A percentile compares a stretch with the other conserved stretches of the same genome.
Conservation (phyloP, 2,329 filamentous ascomycete species). For the Fusarium humuli region DNA sequence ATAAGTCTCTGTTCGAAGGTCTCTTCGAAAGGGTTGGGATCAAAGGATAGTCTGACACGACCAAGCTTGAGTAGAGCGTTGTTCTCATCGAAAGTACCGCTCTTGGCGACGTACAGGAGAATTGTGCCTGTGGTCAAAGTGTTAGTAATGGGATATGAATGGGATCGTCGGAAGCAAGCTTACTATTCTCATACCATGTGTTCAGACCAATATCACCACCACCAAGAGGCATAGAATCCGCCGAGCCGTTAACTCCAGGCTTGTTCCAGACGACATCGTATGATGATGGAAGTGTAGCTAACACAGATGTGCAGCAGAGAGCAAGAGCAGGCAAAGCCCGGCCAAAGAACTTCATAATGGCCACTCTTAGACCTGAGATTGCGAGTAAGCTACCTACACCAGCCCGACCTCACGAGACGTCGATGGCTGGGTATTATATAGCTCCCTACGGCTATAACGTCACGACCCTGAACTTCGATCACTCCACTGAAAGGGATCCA, state of each 20-base stretch:
- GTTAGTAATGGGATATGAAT: fast-evolving
- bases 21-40: neutral
- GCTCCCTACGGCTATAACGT: neutral
- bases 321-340: neutral
- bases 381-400: neutral
- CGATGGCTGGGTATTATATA: neutral
- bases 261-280: conserved; percentile 9
- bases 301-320: neutral
- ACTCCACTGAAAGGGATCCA: neutral
- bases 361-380: neutral
- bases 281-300: neutral
- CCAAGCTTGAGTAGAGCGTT: conserved; percentile 17
- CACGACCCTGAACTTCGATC: neutral
- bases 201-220: conserved; percentile 10
- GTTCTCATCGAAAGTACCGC: conserved; percentile 16
- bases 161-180: fast-evolving
- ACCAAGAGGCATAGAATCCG: conserved; percentile 16
- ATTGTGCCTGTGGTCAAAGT: neutral
- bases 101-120: conserved; percentile 15
- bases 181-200: conserved; percentile 20
- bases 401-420: neutral
- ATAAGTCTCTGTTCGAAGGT: conserved; percentile 5
- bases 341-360: neutral
- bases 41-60: conserved; percentile 6
- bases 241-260: conserved; percentile 14